Conservation (phyloP, 2,329 filamentous ascomycete species). For the Colletotrichum theobromicola region DNA sequence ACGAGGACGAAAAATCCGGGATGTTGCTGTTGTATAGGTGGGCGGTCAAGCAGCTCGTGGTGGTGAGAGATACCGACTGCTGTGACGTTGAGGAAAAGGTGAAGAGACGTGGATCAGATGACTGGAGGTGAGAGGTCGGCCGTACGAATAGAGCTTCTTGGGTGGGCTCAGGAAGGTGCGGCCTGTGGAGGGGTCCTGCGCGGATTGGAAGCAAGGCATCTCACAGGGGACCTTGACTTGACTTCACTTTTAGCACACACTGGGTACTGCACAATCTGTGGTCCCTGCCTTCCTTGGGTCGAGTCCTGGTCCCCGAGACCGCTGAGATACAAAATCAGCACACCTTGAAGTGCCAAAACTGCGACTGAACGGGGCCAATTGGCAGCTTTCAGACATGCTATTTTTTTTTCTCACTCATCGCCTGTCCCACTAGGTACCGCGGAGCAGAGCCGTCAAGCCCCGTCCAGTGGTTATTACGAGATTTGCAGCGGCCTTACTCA, state of each 20-base stretch:
- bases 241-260: neutral
- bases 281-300: neutral
- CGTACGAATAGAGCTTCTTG: neutral
- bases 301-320: slow-evolving; percentile 3
- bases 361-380: neutral
- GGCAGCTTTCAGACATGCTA: neutral
- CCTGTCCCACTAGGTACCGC: neutral
- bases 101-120: slow-evolving; percentile 17
- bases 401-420: neutral
- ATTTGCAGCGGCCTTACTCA: slow-evolving; percentile 17
- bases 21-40: neutral
- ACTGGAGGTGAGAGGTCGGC: slow-evolving; percentile 13
- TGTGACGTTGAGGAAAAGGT: slow-evolving; percentile 19
- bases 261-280: neutral
- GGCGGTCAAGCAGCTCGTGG: neutral
- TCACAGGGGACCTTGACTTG: neutral
- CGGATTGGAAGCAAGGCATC: neutral
- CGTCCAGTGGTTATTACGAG: slow-evolving; percentile 8
- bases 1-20: neutral
- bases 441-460: neutral
- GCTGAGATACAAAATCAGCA: neutral
- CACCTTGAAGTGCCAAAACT: neutral
- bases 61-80: slow-evolving; percentile 1
- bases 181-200: neutral
- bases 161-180: neutral